Evolutionary conservation across 306 rosid species (phyloP), one percentile per base, ranked within the genome.

Genomic region (Amphicarpaea edgeworthii): DNA sequence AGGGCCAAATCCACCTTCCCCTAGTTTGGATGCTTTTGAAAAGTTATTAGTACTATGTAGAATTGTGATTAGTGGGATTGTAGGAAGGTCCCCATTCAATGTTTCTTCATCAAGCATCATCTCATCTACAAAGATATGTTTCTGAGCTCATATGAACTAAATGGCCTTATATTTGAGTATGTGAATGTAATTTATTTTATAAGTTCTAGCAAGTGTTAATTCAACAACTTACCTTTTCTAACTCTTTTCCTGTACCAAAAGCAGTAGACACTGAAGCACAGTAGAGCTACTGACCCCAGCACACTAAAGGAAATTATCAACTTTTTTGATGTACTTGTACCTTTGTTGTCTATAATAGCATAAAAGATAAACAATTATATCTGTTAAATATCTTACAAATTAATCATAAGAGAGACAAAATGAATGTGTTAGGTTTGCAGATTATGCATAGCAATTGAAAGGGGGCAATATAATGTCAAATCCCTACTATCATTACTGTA

Each of bases 1-100:
- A 11, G 81, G 47, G 16, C 95, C 95, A 78, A 86, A 90, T 23
- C 95, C 95, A 51, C 95, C 95, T 82, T 85, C 82, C 23, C 91
- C 90, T 37, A 87, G 78, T 88, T 82, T 90, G 8, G 62, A 80
- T 46, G 71, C 58, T 9, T 74, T 76, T 5, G 89, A 81, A 63
- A 87, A 90, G 82, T 85, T 1, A 50, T 83, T 14, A 1, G 86
- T 83, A 3, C 16, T 30, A 3, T 53, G 63, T 50, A 26, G 77
- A 66, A 83, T 59, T 17, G 12, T 0, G 15, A 11, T 50, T 6
- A 83, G 78, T 11, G 83, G 73, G n/a, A 83, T 67, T n/a, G 37
- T 20, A 5, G 86, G 83, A 3, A 78, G 77, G 55, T 83, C 83
- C 73, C 54, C 55, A 19, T 65, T 60, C 16, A 72, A 6, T 51